Base-by-base conservation (phyloP, 1,284 basidiomycete genomes). In the Singerocomus inundabilis region DNA sequence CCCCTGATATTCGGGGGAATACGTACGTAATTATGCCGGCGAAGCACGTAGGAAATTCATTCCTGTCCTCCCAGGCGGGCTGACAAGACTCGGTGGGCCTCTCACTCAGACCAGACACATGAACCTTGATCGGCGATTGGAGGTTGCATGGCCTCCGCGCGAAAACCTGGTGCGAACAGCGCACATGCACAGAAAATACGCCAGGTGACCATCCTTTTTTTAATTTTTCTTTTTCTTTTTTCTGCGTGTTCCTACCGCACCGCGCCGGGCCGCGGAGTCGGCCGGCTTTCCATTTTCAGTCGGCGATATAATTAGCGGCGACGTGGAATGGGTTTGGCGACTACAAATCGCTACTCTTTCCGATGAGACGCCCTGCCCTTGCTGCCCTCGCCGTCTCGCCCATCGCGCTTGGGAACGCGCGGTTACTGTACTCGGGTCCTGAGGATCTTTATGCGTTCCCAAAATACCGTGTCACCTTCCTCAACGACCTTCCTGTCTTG, bases 361-460 rank as follows among this genome's bases (percentile, higher is more conserved):
- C 31, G 28, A 66, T 68, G 67, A 52, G 44, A 42, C 67, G 24
- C 11, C 54, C 52, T 4, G 33, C 48, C 24, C 37, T 66, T 16
- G 32, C 35, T 10, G 46, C 42, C 29, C 45, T 71, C 34, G 50
- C 39, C 45, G 3, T 63, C 18, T 65, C 44, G 5, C 35, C 40
- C 30, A n/a, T 58, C 34, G 58, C 46, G 2, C 54, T 69, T 31
- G 60, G 65, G 35, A 48, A 63, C 3, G 75, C 81, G 3, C 76
- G 80, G 37, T 55, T 82, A 13, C 70, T 85, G 44, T 81, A 86
- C 61, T 82, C 85, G 1, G 76, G 88, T 32, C 86, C 88, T 30
- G 84, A 92, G 58, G 92, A 95, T 63, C 75, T 85, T 13, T 81
- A 84, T 64, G 85, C 91, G 0, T 91, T 86, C 65, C 92, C 92